These are phyloP conservation scores for Barnettozyma wickerhamii DNA, from an alignment of 805 yeast species.

Conservation along the genomic window DNA sequence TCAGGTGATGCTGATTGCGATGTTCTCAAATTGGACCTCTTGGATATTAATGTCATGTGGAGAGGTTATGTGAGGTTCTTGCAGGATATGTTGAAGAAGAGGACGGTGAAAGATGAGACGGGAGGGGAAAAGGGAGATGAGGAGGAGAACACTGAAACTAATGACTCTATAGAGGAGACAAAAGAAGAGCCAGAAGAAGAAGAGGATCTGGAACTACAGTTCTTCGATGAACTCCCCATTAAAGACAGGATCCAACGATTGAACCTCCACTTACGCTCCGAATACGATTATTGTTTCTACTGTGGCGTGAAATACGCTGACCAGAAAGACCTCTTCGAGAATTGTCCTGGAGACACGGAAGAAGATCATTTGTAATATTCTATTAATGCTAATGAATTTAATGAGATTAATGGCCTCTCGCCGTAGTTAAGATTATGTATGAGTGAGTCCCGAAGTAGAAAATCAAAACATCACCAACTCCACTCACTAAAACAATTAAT, in stretches of 20 bases:
- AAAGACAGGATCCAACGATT: conserved; percentile 31
- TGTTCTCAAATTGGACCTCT: conserved; percentile 22
- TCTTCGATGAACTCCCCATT: conserved; percentile 24
- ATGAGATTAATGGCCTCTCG: too few relatives aligned
- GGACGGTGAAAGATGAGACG: conserved; percentile 2
- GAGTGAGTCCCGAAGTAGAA: too few relatives aligned
- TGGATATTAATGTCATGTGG: conserved; percentile 40
- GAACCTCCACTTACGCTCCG: conserved; percentile 35
- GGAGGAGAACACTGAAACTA: not conserved
- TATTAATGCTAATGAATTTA: too few relatives aligned
- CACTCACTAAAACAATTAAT: not conserved
- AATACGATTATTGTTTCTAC: conserved; percentile 43
- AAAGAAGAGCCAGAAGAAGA: conserved; percentile 5
- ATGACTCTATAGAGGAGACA: not conserved
- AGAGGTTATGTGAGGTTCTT: conserved; percentile 28
- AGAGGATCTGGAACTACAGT: conserved; percentile 29
- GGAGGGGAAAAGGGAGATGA: conserved; percentile 10
- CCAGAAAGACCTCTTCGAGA: conserved; percentile 33
- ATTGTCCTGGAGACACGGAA: conserved; percentile 48
- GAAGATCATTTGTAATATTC: conserved; percentile 39
- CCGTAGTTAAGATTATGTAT: too few relatives aligned
- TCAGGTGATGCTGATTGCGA: conserved; percentile 30
- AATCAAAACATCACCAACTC: too few relatives aligned
- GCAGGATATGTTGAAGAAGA: conserved; percentile 12
- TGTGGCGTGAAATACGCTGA: conserved; percentile 41